phyloP scores from a whole-genome alignment of 2,329 filamentous ascomycete species.

The Pyrenochaeta sp. region DNA sequence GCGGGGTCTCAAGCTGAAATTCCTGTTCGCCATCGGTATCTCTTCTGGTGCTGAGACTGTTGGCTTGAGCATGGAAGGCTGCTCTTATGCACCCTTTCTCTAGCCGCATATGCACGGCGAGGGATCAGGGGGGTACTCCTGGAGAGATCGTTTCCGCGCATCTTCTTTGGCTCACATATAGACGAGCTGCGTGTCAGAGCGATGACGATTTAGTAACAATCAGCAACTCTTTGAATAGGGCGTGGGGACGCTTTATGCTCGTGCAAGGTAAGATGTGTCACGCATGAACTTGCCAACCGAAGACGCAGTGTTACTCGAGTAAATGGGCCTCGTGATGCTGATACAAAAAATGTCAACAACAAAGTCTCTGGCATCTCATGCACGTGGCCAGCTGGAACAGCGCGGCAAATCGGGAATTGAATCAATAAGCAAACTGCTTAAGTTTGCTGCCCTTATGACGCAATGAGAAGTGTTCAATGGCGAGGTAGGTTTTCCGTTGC shows the following conservation, averaged over 20 bases:
- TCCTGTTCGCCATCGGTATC: constrained; percentile 16
- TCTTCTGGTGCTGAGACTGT: constrained; percentile 5
- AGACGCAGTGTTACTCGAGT: constrained; percentile 14
- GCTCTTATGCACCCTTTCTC: constrained; percentile 42
- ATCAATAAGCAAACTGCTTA: background rate
- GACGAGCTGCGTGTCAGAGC: constrained; percentile 20
- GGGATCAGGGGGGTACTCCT: constrained; percentile 34
- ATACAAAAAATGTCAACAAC: constrained; percentile 3
- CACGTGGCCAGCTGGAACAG: background rate
- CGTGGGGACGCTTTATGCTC: constrained; percentile 8
- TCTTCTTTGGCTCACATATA: constrained; percentile 27
- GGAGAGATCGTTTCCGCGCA: constrained; percentile 26
- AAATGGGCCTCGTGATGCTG: constrained; percentile 8
- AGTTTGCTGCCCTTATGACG: constrained; percentile 21
- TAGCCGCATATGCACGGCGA: constrained; percentile 49
- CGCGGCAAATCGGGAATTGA: constrained; percentile 6
- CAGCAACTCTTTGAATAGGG: constrained; percentile 9
- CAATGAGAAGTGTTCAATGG: constrained; percentile 26
- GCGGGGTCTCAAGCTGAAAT: constrained; percentile 31
- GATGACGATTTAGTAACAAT: constrained; percentile 15
- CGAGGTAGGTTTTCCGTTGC: background rate
- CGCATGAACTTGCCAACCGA: constrained; percentile 17
- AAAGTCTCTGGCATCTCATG: constrained; percentile 3
- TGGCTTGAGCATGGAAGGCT: constrained; percentile 41
- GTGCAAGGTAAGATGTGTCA: constrained; percentile 7